Evolutionary conservation across 176 grass and related monocot genomes (phyloP).

Genomic region (Paspalum notatum): DNA sequence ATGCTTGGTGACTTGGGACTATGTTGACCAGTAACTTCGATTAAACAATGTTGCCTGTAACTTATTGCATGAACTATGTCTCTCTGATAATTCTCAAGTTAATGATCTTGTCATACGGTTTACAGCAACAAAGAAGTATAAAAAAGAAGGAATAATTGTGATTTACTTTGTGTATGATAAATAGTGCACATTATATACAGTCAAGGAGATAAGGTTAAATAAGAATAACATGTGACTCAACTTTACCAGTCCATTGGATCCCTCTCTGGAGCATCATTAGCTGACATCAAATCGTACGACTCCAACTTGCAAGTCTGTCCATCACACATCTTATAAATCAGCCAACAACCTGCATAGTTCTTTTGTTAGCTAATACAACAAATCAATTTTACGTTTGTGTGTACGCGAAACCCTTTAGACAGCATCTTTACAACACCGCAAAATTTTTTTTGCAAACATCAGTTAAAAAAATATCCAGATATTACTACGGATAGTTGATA

Average conservation of each 20-base stretch:
- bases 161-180: conserved; percentile 1
- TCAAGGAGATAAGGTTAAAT: conserved; percentile 16
- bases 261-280: conserved; percentile 88
- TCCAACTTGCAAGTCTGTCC: conserved; percentile 68
- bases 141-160: background rate
- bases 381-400: conserved; percentile 31
- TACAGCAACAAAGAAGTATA: background rate
- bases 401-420: conserved; percentile 35
- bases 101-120: background rate
- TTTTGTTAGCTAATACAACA: conserved; percentile 35
- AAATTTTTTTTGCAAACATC: conserved; percentile 24
- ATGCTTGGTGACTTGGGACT: background rate
- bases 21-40: background rate
- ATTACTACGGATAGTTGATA: conserved; percentile 14
- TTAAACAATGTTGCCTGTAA: conserved; percentile 11
- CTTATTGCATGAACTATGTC: background rate
- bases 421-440: background rate
- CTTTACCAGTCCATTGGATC: conserved; percentile 94
- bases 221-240: conserved; percentile 11
- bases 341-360: conserved; percentile 77
- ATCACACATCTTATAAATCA: conserved; percentile 69
- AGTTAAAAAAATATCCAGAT: conserved; percentile 3
- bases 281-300: conserved; percentile 92
- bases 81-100: background rate
- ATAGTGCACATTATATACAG: conserved; percentile 14